Conservation (phyloP, 179 eudicot genomes). For the Nepenthes alata region DNA sequence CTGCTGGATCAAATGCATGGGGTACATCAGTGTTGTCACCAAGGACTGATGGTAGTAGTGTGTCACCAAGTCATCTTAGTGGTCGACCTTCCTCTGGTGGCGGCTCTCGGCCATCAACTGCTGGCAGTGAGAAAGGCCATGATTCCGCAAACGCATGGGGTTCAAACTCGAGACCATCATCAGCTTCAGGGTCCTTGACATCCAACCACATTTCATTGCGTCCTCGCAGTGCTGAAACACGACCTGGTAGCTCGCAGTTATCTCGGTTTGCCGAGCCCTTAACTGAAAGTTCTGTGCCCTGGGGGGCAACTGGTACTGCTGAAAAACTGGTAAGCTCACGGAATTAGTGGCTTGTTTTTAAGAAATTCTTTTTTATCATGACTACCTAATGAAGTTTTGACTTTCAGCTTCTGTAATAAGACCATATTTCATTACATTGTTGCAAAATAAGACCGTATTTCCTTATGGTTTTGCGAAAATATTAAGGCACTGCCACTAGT, state of each 20-base stretch:
- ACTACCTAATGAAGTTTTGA: neutral
- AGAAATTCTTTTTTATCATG: neutral
- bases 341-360: neutral
- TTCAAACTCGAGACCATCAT: conserved; percentile 78
- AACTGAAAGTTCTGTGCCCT: conserved; percentile 40
- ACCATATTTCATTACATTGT: neutral
- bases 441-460: neutral
- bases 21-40: conserved; percentile 65
- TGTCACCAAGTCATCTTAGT: conserved; percentile 55
- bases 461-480: neutral
- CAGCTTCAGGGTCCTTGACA: conserved; percentile 69
- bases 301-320: conserved; percentile 38
- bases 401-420: neutral
- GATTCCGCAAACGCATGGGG: conserved; percentile 67
- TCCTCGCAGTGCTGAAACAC: conserved; percentile 85
- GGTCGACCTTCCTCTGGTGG: conserved; percentile 92
- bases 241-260: conserved; percentile 89
- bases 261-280: conserved; percentile 84
- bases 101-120: conserved; percentile 86
- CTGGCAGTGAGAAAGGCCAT: conserved; percentile 70
- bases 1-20: conserved; percentile 77
- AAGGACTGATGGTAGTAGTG: conserved; percentile 53
- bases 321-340: conserved; percentile 54
- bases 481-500: neutral
- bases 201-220: conserved; percentile 61